Percentiles rank a stretch among this genome's conserved stretches.
Conservation (phyloP, 768 basidiomycete genomes). For the Termitomyces sp. region DNA sequence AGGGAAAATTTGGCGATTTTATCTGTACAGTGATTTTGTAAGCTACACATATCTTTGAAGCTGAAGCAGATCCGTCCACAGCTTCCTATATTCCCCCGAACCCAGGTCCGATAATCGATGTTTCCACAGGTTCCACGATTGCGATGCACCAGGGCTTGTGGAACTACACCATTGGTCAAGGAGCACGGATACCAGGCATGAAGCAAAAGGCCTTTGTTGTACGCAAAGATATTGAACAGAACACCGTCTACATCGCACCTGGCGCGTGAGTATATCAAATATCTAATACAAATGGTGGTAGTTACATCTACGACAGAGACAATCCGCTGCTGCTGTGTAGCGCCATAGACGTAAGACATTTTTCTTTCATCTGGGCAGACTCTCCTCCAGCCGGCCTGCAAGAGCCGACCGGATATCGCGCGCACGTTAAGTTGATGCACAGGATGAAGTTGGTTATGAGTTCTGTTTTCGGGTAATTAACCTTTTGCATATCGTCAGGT, state of each 20-base stretch:
- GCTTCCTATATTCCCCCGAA: constrained; percentile 72
- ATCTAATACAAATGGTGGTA: neutral
- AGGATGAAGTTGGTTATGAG: constrained; percentile 54
- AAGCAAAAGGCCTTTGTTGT: constrained; percentile 65
- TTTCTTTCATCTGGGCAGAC: constrained; percentile 77
- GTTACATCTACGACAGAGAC: constrained; percentile 31
- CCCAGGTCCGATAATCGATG: constrained; percentile 64
- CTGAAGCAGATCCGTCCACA: constrained; percentile 22
- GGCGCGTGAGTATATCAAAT: constrained; percentile 48
- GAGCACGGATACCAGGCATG: constrained; percentile 61
- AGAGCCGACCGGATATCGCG: constrained; percentile 37
- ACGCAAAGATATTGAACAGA: constrained; percentile 54
- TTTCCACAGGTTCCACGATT: constrained; percentile 45
- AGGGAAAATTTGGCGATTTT: constrained; percentile 66
- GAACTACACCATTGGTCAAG: constrained; percentile 84
- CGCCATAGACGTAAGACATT: constrained; percentile 38
- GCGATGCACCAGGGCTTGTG: constrained; percentile 73
- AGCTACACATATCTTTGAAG: neutral
- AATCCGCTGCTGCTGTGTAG: constrained; percentile 51
- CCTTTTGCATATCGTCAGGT: neutral
- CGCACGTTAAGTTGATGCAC: constrained; percentile 64
- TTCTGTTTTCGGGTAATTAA: constrained; percentile 41
- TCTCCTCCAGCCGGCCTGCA: constrained; percentile 42
- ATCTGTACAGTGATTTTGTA: constrained; percentile 41
- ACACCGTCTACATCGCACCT: constrained; percentile 74